Evolutionary conservation across 1,284 basidiomycete species (phyloP), one percentile per base, ranked within the genome.

Genomic region (Ustilago nuda): DNA sequence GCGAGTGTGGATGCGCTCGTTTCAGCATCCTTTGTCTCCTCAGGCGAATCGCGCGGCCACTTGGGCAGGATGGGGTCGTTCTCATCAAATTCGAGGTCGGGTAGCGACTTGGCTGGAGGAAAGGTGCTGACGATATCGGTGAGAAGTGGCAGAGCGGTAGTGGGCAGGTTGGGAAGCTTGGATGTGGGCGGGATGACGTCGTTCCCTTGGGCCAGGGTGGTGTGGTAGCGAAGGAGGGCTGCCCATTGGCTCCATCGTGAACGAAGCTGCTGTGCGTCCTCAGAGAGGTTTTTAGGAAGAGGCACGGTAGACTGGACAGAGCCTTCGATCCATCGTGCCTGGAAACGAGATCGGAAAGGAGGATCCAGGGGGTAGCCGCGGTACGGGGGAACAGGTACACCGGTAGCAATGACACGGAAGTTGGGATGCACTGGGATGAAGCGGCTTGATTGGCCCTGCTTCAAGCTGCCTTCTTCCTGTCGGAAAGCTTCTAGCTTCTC

Each of bases 321-420:
- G 12, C 84, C 83, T 50, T 85, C 83, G 41, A 85, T 80, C 84
- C 84, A 85, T 11, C 84, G 66, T 12, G 80, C 82, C 67, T 87
- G 86, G 69, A 87, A 87, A 13, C 86, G 81, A 0, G 84, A 86
- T 30, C 86, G 82, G 79, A 87, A 87, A n/a, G 86, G 86, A 1
- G 86, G 86, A 50, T 87, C 86, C 56, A 86, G 72, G 0, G 86
- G 84, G 39, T 84, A 79, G 19, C 86, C 86, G 19, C 81, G 81
- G 76, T 86, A 87, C 6, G 86, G 86, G 8, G 86, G 85, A 2
- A 79, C 72, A 13, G 83, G 84, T 8, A 84, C 59, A 39, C 86
- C 86, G 17, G 85, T 81, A 9, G 86, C 85, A 59, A 87, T 84
- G 59, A 87, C 86, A 12, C 83, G 72, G 48, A 87, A 87, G 59